Percentiles rank a stretch among this genome's conserved stretches.
Evolutionary conservation across 2,329 filamentous ascomycete species (phyloP).

Genomic region (Thelonectria rubi): DNA sequence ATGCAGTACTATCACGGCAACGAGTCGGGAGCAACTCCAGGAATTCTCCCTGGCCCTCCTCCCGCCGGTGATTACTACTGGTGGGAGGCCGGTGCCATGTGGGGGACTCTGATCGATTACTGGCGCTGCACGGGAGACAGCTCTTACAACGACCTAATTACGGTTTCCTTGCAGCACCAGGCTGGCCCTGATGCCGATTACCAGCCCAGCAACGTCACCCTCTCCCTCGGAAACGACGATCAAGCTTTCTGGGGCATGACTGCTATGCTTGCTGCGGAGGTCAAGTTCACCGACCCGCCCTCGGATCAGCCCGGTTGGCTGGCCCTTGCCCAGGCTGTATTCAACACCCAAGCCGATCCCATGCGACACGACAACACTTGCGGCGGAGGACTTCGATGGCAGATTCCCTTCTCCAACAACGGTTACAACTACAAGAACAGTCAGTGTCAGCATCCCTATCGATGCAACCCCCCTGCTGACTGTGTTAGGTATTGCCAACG

Average conservation of each 20-base stretch:
- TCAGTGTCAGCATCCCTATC: conserved; percentile 30
- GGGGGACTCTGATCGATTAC: conserved; percentile 71
- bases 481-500: conserved; percentile 63
- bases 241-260: conserved; percentile 74
- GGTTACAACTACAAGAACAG: conserved; percentile 81
- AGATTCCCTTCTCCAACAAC: conserved; percentile 77
- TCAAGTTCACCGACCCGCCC: conserved; percentile 64
- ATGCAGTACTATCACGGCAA: conserved; percentile 59
- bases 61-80: conserved; percentile 65
- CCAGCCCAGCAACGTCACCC: conserved; percentile 64
- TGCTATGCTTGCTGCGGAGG: conserved; percentile 68
- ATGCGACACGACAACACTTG: conserved; percentile 66
- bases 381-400: conserved; percentile 76
- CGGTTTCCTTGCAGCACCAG: conserved; percentile 62
- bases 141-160: conserved; percentile 65
- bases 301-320: conserved; percentile 61
- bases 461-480: neutral
- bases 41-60: conserved; percentile 59
- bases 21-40: conserved; percentile 54
- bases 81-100: conserved; percentile 73
- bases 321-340: conserved; percentile 70
- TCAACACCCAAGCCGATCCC: conserved; percentile 62
- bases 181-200: conserved; percentile 62
- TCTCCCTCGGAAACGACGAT: conserved; percentile 69
- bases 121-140: conserved; percentile 69